These are phyloP conservation scores for Coemansia reversa DNA, from an alignment of 192 early-diverging fungal genomes.

Conservation along the genomic window DNA sequence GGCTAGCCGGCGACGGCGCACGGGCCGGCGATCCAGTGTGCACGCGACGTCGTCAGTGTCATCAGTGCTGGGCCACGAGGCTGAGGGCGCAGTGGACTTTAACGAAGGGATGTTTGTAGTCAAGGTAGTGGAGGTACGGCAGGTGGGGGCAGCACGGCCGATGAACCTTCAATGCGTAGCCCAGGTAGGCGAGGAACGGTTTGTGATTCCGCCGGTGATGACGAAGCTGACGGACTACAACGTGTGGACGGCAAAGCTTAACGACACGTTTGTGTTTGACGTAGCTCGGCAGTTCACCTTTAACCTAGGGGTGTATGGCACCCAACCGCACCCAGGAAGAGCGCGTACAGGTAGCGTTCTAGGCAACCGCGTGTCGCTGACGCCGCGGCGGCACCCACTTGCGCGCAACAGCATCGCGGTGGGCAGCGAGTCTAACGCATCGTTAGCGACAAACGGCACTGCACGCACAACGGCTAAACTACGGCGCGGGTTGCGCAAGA, in stretches of 20 bases:
- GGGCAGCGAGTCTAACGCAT: constrained; percentile 33
- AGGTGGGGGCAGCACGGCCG: constrained; percentile 31
- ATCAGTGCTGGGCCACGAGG: constrained; percentile 8
- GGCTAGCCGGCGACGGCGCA: constrained; percentile 1
- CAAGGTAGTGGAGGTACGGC: constrained; percentile 48
- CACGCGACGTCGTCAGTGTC: constrained; percentile 27
- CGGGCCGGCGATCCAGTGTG: constrained; percentile 39
- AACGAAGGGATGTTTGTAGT: constrained; percentile 51
- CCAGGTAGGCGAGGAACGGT: constrained; percentile 46
- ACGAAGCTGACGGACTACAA: constrained; percentile 35
- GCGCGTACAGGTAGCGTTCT: constrained; percentile 7
- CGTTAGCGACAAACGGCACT: constrained; percentile 32
- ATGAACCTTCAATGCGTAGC: constrained; percentile 54
- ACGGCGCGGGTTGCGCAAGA: constrained; percentile 38
- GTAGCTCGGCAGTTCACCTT: constrained; percentile 49
- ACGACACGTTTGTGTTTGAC: constrained; percentile 56
- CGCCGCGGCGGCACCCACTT: constrained; percentile 18
- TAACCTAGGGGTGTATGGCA: constrained; percentile 47
- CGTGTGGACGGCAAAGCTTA: constrained; percentile 43
- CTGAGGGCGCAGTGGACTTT: constrained; percentile 14
- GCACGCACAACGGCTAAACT: constrained; percentile 41
- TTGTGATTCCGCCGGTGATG: constrained; percentile 47
- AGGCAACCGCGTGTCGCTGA: constrained; percentile 27
- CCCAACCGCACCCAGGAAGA: constrained; percentile 23
- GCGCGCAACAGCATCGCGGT: constrained; percentile 14